Percentiles rank a stretch among this genome's conserved stretches.
phyloP scores from a whole-genome alignment of 345 rosid species.

The Pelargonium nanum region DNA sequence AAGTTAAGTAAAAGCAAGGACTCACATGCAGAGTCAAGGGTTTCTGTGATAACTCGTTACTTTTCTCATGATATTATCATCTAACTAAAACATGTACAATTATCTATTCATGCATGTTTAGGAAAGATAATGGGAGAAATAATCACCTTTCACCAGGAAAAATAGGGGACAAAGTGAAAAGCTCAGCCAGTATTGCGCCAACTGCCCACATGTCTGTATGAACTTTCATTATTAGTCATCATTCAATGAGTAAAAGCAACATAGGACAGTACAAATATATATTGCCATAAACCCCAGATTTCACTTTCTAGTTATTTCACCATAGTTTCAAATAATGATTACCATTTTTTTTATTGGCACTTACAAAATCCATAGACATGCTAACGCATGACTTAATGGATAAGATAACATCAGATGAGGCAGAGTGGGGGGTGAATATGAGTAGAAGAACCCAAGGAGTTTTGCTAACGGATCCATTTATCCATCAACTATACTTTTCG shows the following conservation, averaged over 20 bases:
- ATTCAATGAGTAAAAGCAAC: background rate
- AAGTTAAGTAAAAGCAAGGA: background rate
- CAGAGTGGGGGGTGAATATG: too few relatives aligned
- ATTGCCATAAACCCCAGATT: too few relatives aligned
- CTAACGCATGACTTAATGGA: too few relatives aligned
- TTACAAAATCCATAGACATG: too few relatives aligned
- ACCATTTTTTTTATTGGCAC: too few relatives aligned
- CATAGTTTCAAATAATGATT: too few relatives aligned
- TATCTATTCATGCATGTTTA: background rate
- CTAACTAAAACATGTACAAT: background rate
- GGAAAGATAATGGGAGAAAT: background rate
- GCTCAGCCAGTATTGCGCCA: conserved; percentile 90
- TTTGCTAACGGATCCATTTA: too few relatives aligned
- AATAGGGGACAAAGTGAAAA: conserved; percentile 71
- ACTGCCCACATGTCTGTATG: conserved; percentile 96
- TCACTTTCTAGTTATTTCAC: background rate
- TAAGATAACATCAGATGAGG: too few relatives aligned
- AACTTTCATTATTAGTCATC: conserved; percentile 13
- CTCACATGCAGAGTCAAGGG: too few relatives aligned
- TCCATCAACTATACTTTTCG: too few relatives aligned
- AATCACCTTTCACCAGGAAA: conserved; percentile 93
- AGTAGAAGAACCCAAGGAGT: too few relatives aligned
- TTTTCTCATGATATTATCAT: background rate
- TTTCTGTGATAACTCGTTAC: background rate
- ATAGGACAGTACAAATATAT: background rate